Evolutionary conservation across 352 stramenopile species (phyloP), one percentile per base, ranked within the genome.

Genomic region (Phytophthora pluvialis): DNA sequence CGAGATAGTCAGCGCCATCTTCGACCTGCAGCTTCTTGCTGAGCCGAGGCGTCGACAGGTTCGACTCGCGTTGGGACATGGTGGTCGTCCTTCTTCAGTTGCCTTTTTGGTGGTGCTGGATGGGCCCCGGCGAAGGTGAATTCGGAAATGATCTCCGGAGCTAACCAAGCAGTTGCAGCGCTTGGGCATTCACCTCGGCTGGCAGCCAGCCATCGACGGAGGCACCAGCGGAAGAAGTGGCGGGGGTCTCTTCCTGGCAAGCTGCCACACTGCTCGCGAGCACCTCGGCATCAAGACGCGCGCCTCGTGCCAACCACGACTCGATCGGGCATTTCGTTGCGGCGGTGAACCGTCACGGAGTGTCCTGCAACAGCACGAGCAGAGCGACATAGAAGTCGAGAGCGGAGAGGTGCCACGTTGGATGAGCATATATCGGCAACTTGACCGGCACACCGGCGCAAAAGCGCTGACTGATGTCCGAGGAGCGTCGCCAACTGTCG

Each of bases 171-270:
- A 54, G 51, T 53, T 31, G 25, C 16, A 36, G 16, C 39, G 4
- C 15, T 31, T 62, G 2, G 36, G 10, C 33, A 21, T 29, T 21
- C 21, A 21, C 21, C 21, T 21, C 21, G 21, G 21, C 7, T 46
- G 52, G 43, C 64, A 63, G 48, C 56, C 58, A 68, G 58, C 45
- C 64, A 68, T 55, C 18, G 38, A 43, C 29, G 40, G 53, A 60
- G 36, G 11, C 56, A 67, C 64, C 60, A 73, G 42, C 53, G 60
- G 60, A 70, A 69, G 52, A 69, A 73, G 66, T 70, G 53, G 11
- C 15, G 16, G 29, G 29, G 60, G 66, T 70, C 66, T 18, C 13
- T 31, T 18, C 7, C 21, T 13, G 16, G 4, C 47, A 39, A 47
- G 49, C 33, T 46, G 53, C 28, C 32, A 31, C 32, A 55, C 56